Percentiles rank a stretch among this genome's conserved stretches.
phyloP scores from a whole-genome alignment of 495 filamentous ascomycete species.

The Neurospora cerealis region DNA sequence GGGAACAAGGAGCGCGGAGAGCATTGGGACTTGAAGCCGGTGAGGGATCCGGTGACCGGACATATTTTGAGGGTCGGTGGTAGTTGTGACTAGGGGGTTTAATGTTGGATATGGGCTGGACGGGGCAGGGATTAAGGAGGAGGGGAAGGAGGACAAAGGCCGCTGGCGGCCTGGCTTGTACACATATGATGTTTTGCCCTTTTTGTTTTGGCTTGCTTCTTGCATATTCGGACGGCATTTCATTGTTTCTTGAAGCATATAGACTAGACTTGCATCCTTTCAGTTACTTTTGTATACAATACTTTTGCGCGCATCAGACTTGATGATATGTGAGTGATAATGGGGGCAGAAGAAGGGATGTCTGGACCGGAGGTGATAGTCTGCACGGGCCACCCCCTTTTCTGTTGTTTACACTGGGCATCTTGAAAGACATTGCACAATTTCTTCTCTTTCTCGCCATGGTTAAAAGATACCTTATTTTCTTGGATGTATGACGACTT shows the following conservation, averaged over 20 bases:
- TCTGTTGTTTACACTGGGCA: not conserved
- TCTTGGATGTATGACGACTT: no score
- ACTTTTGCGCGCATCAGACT: not conserved
- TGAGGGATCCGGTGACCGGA: slow-evolving; percentile 9
- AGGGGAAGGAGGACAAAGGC: not conserved
- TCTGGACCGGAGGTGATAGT: not conserved
- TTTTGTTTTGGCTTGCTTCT: not conserved
- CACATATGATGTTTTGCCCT: not conserved
- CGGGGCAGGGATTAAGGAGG: not conserved
- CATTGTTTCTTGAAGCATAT: not conserved
- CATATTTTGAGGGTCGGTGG: slow-evolving; percentile 10
- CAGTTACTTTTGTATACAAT: not conserved
- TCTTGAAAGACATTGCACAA: not conserved
- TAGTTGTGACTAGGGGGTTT: slow-evolving; percentile 6
- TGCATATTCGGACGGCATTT: not conserved
- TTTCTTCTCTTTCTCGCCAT: no score
- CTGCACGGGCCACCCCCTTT: not conserved
- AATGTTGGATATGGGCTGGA: not conserved
- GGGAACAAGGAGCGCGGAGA: slow-evolving; percentile 4
- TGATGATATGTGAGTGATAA: not conserved
- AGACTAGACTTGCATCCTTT: not conserved
- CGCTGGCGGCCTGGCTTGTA: not conserved
- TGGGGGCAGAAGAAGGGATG: not conserved
- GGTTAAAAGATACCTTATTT: no score
- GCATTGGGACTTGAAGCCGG: slow-evolving; percentile 14